These are phyloP conservation scores for Leishmania tarentolae DNA, from an alignment of 208 protist species.

Conservation along the genomic window DNA sequence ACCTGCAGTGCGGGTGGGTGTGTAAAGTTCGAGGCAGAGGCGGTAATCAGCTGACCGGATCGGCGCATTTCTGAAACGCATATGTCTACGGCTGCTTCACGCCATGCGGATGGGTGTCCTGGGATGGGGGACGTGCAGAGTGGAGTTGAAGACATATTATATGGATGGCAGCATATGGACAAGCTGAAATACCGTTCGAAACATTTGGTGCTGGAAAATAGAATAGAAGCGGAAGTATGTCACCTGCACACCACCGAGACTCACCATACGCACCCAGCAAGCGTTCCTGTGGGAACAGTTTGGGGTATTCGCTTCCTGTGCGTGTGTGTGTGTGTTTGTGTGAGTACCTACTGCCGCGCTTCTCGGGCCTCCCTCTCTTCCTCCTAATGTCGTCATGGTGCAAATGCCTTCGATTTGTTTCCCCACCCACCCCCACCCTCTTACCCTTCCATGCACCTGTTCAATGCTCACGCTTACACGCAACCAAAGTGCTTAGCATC, in stretches of 20 bases:
- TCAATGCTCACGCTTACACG: not conserved
- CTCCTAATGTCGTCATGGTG: not conserved
- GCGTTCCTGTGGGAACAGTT: not conserved
- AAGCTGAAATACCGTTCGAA: not conserved
- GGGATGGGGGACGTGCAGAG: too few species aligned
- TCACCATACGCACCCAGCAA: not conserved
- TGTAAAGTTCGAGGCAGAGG: not conserved
- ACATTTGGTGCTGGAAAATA: not conserved
- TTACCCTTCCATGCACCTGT: not conserved
- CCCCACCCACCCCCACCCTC: too few species aligned
- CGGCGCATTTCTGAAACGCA: too few species aligned
- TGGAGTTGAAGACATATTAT: not conserved
- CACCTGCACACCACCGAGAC: not conserved
- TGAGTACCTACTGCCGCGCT: not conserved
- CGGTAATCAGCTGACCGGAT: not conserved
- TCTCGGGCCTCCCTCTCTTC: not conserved
- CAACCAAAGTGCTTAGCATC: not conserved
- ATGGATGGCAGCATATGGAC: not conserved
- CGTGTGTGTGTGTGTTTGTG: not conserved
- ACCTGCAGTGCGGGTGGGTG: not conserved
- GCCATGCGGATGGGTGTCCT: not conserved
- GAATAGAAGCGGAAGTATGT: not conserved
- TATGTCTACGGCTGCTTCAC: not conserved
- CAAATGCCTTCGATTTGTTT: not conserved
- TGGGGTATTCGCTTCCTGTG: not conserved